Evolutionary conservation across 2,329 filamentous ascomycete genomes (phyloP).

Genomic region (Epichloe elymi): DNA sequence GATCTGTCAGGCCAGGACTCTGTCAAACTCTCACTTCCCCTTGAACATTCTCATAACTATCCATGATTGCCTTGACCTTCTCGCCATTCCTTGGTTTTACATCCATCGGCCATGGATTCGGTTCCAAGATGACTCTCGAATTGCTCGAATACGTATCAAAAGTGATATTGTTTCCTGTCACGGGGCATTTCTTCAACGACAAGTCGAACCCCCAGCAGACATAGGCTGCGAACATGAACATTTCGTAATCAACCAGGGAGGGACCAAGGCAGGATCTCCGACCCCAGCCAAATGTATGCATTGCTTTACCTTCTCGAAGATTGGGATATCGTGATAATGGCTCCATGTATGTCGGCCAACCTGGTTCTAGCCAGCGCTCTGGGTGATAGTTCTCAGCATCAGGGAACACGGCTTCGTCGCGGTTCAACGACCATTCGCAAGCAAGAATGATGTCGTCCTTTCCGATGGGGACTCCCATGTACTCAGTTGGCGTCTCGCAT

Average conservation of each 20-base stretch:
- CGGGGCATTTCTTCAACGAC: slow-evolving; percentile 19
- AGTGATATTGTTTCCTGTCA: slow-evolving; percentile 27
- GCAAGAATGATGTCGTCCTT: slow-evolving; percentile 36
- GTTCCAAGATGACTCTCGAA: slow-evolving; percentile 40
- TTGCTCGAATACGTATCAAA: slow-evolving; percentile 38
- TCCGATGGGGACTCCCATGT: slow-evolving; percentile 31
- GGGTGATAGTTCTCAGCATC: slow-evolving; percentile 35
- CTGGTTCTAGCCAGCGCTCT: slow-evolving; percentile 48
- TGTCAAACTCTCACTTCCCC: neutral
- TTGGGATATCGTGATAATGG: slow-evolving; percentile 50
- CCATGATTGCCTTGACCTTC: slow-evolving; percentile 24
- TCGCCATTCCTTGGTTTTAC: slow-evolving; percentile 26
- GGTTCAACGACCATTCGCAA: slow-evolving; percentile 30
- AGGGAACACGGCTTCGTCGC: slow-evolving; percentile 24
- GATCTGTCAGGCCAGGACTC: neutral
- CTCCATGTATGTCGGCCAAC: slow-evolving; percentile 51
- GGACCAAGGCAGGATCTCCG: neutral
- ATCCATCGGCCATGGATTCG: slow-evolving; percentile 31
- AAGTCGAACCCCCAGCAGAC: slow-evolving; percentile 37
- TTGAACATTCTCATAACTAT: slow-evolving; percentile 15
- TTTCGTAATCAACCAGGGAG: slow-evolving; percentile 35
- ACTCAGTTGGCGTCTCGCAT: slow-evolving; percentile 33
- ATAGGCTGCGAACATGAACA: slow-evolving; percentile 34
- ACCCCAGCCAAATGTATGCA: slow-evolving; percentile 48
- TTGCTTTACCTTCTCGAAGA: slow-evolving; percentile 42